Base-by-base conservation (phyloP, 1,139 yeast species). In the Zygosaccharomyces pseudobailii region DNA sequence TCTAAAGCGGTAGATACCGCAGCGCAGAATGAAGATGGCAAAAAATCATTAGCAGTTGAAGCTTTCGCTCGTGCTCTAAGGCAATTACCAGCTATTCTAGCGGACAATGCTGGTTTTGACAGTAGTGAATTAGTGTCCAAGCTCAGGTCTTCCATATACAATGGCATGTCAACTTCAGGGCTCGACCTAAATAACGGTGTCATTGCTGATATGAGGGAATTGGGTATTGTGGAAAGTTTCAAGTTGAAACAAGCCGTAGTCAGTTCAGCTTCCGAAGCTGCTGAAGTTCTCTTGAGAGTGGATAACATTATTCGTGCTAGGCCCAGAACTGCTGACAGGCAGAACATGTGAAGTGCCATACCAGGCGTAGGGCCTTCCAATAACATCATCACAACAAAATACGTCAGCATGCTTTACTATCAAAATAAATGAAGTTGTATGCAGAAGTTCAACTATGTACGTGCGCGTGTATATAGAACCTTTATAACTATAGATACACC, bases 31-130 rank as follows among this genome's bases (percentile, higher is more conserved):
- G 92, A 85, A 57, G 84, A 87, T 30, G 98, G 98, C 56, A 92
- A 94, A 72, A 87, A 87, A 65, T 85, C 97, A 0, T 74, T 92
- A 52, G 99, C 99, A 1, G 82, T 94, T 50, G 98, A 92, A 69
- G 84, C 96, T 0, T 92, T 87, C 71, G 97, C 95, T 21, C 81
- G 84, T 55, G 97, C 97, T 4, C 76, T 92, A 61, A 84, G 97
- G 68, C 96, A 90, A 70, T 76, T 92, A 55, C 99, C 99, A 48
- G 89, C 95, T 2, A 89, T 92, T 54, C 76, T 92, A 57, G 96
- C 97, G 32, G 97, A 92, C 65, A 92, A 92, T 66, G 98, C 99
- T 4, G 99, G 98, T 30, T 87, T 81, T 62, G 98, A 94, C 66
- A 86, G 97, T 20, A 83, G 92, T 57, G 98, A 94, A 56, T 75